Base-by-base conservation (phyloP, 768 basidiomycete species). In the Hericium rajendrae region DNA sequence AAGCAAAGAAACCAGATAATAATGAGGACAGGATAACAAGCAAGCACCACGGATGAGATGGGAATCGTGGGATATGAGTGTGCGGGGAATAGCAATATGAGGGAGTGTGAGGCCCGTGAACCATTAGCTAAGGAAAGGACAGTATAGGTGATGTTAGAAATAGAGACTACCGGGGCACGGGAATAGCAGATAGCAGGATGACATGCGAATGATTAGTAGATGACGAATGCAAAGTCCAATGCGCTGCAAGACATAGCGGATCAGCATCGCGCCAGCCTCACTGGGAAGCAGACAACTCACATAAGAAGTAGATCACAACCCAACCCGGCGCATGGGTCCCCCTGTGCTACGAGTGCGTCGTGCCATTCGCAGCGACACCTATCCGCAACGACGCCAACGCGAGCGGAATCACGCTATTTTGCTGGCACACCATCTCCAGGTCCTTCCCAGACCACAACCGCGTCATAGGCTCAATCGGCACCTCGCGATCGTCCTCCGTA, bases 371-470 rank as follows among this genome's bases (percentile, higher is more conserved):
- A 6, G 75, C 78, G 48, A 77, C 71, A 40, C 76, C 76, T 12
- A 79, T 76, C 65, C 82, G 80, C 49, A 89, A 68, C 60, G 79
- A 77, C 53, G 84, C 80, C 49, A 95, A 76, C 55, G 94, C 81
- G 38, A 83, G 73, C 3, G 89, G 80, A 39, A 97, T 83, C 13
- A 88, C 78, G 66, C 92, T 93, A 65, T 97, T 98, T 70, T 97
- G 94, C 62, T 84, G 82, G 67, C 92, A 94, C 37, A 89, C 81
- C 64, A 86, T 70, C 66, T 90, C 85, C 59, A 98, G 71, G 65
- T 95, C 94, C 57, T 83, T 82, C n/a, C 88, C 84, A 38, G 84
- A 88, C 85, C 86, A 89, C 55, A 83, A 60, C 40, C 77, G 77
- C 38, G 79, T 79, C 61, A 76, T 78, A 54, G 64, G 68, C 46